These are phyloP conservation scores for Termitomyces sp. DNA, from an alignment of 768 basidiomycete species.

Conservation along the genomic window DNA sequence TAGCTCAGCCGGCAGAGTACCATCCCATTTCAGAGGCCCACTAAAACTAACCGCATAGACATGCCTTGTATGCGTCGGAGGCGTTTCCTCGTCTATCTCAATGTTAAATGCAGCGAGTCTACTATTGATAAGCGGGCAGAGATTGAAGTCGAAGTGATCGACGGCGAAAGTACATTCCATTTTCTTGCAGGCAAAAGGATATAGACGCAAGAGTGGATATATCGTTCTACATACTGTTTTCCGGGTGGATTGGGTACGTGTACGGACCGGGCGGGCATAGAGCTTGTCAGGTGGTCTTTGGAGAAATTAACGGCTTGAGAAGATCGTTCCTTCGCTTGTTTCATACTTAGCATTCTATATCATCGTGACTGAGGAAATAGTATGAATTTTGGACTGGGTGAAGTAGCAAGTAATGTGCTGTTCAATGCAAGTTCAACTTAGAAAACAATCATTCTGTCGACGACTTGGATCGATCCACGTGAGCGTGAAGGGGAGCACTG, in stretches of 20 bases:
- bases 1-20: conserved; percentile 25
- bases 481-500: too few relatives aligned
- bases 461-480: too few relatives aligned
- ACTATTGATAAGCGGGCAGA: conserved; percentile 23
- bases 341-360: too few relatives aligned
- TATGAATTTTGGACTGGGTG: too few relatives aligned
- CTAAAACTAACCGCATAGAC: conserved; percentile 24
- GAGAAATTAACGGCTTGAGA: not conserved
- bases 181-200: too few relatives aligned
- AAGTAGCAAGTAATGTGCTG: too few relatives aligned
- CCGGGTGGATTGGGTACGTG: too few relatives aligned
- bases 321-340: not conserved
- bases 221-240: too few relatives aligned
- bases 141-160: conserved; percentile 17
- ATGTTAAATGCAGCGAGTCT: conserved; percentile 9
- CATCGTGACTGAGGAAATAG: too few relatives aligned
- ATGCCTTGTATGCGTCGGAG: conserved; percentile 26
- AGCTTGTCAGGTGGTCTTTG: not conserved
- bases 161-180: conserved; percentile 18
- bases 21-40: conserved; percentile 19
- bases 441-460: too few relatives aligned
- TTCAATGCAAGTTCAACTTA: too few relatives aligned
- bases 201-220: too few relatives aligned
- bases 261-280: conserved; percentile 8
- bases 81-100: conserved; percentile 21